Percentiles rank a stretch among this genome's conserved stretches.
Conservation (phyloP, 257 asterid genomes). For the Agastache rugosa region DNA sequence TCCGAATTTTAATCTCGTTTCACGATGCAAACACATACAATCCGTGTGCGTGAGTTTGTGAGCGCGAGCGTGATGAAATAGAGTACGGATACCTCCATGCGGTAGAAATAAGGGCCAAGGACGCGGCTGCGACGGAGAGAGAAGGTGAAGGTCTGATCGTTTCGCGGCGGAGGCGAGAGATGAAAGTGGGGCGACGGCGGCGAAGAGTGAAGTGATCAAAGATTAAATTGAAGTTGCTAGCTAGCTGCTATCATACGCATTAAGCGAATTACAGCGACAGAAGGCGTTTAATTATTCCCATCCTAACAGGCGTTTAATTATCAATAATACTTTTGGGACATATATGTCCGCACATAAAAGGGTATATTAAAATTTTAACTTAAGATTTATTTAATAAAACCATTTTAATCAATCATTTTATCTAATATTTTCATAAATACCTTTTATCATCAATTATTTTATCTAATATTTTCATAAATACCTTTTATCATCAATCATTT, state of each 20-base stretch:
- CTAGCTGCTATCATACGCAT: constrained; percentile 39
- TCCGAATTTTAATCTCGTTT: background rate
- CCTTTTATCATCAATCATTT: too few relatives aligned
- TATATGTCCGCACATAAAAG: too few relatives aligned
- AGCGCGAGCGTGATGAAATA: background rate
- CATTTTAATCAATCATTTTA: too few relatives aligned
- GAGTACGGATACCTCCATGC: constrained; percentile 71
- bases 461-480: too few relatives aligned
- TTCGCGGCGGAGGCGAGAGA: constrained; percentile 32
- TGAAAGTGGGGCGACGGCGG: constrained; percentile 33
- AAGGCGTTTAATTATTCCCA: constrained; percentile 2
- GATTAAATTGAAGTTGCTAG: constrained; percentile 43
- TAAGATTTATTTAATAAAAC: too few relatives aligned
- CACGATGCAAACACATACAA: background rate
- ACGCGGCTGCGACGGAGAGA: constrained; percentile 40
- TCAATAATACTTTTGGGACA: too few relatives aligned
- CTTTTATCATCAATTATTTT: too few relatives aligned
- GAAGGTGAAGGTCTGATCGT: background rate
- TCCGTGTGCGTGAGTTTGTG: background rate
- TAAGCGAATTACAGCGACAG: background rate
- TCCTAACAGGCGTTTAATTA: too few relatives aligned
- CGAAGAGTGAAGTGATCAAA: constrained; percentile 26
- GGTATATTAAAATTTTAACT: too few relatives aligned
- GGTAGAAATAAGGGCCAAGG: constrained; percentile 33
- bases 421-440: too few relatives aligned